Base-by-base conservation (phyloP, 163 green algal genomes). In the Trebouxiophyceae sp. region DNA sequence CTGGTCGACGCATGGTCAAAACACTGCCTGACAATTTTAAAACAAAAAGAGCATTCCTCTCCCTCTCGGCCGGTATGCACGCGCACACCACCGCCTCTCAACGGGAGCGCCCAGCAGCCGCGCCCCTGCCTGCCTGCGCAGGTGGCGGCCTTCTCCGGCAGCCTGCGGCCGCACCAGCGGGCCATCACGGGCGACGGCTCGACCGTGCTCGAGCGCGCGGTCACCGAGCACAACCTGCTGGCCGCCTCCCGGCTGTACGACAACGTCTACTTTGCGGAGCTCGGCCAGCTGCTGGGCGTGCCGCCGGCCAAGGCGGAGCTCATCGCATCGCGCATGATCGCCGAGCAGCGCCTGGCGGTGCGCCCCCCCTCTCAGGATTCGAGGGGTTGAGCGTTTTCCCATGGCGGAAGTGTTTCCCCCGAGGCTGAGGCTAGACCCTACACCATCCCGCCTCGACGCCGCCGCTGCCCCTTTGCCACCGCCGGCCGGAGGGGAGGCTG, bases 211-310 rank as follows among this genome's bases (percentile, higher is more conserved):
- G 81, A 90, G 50, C 80, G 84, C 12, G 85, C 88, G 2, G 87
- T 97, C 2, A 89, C 91, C 23, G 84, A 95, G 79, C 93, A 99
- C 82, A 99, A 99, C 77, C 84, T 99, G 57, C 79, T 91, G 32
- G 83, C 77, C 19, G 87, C 86, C 19, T 88, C 73, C 66, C 90
- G 89, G 71, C 78, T 99, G 66, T 99, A 99, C 86, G 86, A 79
- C 77, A 97, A 96, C 82, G 96, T 98, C 66, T 84, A 79, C 28
- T 81, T 91, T 26, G 71, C 68, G 60, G 84, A 97, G 84, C 85
- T 99, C 54, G 93, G 86, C 0, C 67, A 75, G 16, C 78, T 98
- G 66, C 77, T 99, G 50, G 91, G 89, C 0, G 83, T 96, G 27
- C 57, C 69, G 0, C 56, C 79, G 0, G 77, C 85, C 44, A 85